Evolutionary conservation across 257 asterid species (phyloP).

Genomic region (Penstemon barbatus): DNA sequence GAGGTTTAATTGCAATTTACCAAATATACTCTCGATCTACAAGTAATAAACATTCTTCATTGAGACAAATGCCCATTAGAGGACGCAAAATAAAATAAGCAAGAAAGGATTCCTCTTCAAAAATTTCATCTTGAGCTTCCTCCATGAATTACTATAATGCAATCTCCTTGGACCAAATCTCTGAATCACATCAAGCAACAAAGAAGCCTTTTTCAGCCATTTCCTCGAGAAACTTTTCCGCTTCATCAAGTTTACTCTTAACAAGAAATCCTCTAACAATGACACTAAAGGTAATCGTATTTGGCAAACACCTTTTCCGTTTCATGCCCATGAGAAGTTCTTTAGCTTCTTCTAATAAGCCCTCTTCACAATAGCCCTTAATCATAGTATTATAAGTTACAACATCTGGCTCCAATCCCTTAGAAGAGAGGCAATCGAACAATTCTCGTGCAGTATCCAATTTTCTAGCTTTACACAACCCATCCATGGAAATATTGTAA

Average conservation of each 20-base stretch:
- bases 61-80: no score
- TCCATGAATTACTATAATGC: no score
- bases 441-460: conserved; percentile 26
- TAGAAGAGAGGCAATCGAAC: conserved; percentile 25
- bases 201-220: conserved; percentile 21
- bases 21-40: no score
- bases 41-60: no score
- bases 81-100: no score
- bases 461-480: conserved; percentile 25
- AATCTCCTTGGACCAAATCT: no score
- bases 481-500: conserved; percentile 21
- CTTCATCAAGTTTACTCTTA: conserved; percentile 25
- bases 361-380: conserved; percentile 31
- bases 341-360: conserved; percentile 33
- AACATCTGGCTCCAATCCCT: conserved; percentile 32
- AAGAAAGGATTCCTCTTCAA: no score
- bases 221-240: conserved; percentile 26
- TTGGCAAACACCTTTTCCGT: conserved; percentile 23
- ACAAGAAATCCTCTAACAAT: conserved; percentile 27
- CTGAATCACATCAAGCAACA: conserved; percentile 1
- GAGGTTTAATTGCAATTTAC: no score
- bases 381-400: conserved; percentile 30
- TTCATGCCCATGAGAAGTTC: conserved; percentile 30
- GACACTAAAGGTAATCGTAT: conserved; percentile 28
- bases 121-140: no score